Percentiles rank a stretch among this genome's conserved stretches.
Conservation (phyloP, 805 yeast genomes). For the Zygosaccharomyces pseudorouxii region DNA sequence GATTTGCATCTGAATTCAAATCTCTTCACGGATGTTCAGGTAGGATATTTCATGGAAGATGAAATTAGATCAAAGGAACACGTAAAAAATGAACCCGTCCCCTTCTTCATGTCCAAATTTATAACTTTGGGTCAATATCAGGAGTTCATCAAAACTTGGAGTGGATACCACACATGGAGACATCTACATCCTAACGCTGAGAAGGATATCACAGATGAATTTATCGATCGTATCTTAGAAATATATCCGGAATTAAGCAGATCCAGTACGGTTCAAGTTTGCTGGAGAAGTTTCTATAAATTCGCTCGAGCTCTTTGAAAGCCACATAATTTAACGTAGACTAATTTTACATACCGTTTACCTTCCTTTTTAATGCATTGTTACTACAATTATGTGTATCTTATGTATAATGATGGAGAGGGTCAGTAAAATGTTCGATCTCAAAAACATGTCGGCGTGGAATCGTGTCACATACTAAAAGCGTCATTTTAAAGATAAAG, state of each 20-base stretch:
- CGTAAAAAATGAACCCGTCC: conserved; percentile 14
- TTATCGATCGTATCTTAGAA: conserved; percentile 36
- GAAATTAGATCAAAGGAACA: conserved; percentile 18
- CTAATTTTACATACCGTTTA: background rate
- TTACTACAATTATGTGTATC: no score
- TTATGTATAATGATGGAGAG: no score
- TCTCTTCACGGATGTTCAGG: conserved; percentile 40
- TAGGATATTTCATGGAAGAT: conserved; percentile 26
- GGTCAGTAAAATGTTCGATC: background rate
- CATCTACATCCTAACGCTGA: conserved; percentile 33
- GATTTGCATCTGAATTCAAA: conserved; percentile 21
- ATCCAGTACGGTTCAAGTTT: conserved; percentile 17
- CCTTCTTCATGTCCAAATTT: conserved; percentile 35
- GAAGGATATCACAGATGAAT: conserved; percentile 46
- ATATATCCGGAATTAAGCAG: conserved; percentile 25
- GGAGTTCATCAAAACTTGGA: conserved; percentile 62
- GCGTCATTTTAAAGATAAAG: background rate
- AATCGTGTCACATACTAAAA: background rate
- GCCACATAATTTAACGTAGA: background rate
- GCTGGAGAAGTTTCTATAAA: conserved; percentile 30
- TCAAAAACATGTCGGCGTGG: background rate
- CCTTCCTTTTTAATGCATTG: no score
- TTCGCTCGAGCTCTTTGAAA: conserved; percentile 16
- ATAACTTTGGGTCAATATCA: conserved; percentile 45
- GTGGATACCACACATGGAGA: conserved; percentile 59